Evolutionary conservation across 192 early-diverging fungal genomes (phyloP).

Genomic region (Backusella sp.): DNA sequence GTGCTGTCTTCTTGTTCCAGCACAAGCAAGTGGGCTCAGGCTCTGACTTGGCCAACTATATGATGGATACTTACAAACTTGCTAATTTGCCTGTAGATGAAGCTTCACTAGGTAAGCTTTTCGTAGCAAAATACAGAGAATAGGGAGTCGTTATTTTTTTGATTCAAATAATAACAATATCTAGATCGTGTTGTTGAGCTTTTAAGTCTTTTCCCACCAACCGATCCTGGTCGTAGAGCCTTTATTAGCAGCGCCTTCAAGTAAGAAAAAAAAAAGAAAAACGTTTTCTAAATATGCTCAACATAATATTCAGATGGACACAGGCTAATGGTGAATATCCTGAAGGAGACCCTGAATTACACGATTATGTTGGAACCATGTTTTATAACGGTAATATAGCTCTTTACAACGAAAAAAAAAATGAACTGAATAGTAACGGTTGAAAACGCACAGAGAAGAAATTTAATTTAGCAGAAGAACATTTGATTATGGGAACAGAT

Average conservation of each 20-base stretch:
- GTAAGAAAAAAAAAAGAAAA: constrained; percentile 25
- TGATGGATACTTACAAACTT: constrained; percentile 80
- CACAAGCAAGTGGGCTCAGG: constrained; percentile 83
- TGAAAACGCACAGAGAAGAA: constrained; percentile 8
- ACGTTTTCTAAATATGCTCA: too few species aligned
- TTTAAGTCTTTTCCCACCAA: constrained; percentile 57
- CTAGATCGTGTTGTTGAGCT: constrained; percentile 63
- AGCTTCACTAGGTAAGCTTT: constrained; percentile 57
- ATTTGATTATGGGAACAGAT: constrained; percentile 80
- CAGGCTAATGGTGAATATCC: constrained; percentile 52
- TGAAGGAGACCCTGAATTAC: constrained; percentile 66
- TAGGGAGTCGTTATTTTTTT: neutral
- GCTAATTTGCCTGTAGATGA: constrained; percentile 67
- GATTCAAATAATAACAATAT: neutral
- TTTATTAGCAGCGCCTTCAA: constrained; percentile 55
- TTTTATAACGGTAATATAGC: constrained; percentile 57
- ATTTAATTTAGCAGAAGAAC: constrained; percentile 83
- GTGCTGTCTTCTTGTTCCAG: constrained; percentile 72
- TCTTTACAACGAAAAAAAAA: neutral
- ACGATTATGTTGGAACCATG: constrained; percentile 69
- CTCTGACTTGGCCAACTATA: constrained; percentile 75
- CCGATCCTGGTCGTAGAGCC: constrained; percentile 45
- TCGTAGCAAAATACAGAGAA: neutral
- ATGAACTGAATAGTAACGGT: neutral
- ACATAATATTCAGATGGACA: constrained; percentile 53